These are phyloP conservation scores for Tylopilus vinaceipallidus DNA, from an alignment of 768 basidiomycete species.

Conservation along the genomic window DNA sequence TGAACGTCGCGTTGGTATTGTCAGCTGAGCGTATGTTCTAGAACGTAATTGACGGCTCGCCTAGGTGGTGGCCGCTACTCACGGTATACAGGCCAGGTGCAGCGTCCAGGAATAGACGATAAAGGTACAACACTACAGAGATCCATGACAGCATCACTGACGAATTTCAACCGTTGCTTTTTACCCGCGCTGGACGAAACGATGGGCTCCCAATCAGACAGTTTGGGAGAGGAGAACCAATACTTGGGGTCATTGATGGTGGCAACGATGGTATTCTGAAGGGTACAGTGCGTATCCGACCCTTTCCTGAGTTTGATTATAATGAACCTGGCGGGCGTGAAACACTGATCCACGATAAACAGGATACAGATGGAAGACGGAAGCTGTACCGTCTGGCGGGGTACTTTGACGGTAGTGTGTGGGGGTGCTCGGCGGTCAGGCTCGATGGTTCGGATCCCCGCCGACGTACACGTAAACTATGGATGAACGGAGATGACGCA, in stretches of 20 bases:
- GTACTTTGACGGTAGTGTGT: too few species aligned
- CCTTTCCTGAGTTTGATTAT: conserved; percentile 24
- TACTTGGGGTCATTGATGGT: conserved; percentile 30
- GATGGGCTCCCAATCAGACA: conserved; percentile 30
- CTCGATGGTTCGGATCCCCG: too few species aligned
- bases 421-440: too few species aligned
- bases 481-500: background rate
- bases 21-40: conserved; percentile 26
- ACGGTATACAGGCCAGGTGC: conserved; percentile 38
- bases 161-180: conserved; percentile 45
- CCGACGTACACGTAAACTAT: too few species aligned
- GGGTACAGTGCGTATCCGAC: conserved; percentile 5
- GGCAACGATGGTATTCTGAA: conserved; percentile 25
- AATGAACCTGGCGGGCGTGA: background rate
- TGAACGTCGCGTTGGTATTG: conserved; percentile 37
- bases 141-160: conserved; percentile 48
- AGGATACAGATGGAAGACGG: too few species aligned
- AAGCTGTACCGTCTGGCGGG: too few species aligned
- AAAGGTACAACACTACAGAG: conserved; percentile 42
- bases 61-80: conserved; percentile 2
- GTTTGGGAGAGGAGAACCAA: conserved; percentile 25
- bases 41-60: background rate
- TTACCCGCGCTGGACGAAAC: conserved; percentile 26
- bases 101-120: conserved; percentile 31
- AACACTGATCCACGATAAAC: too few species aligned